phyloP scores from a whole-genome alignment of 441 rosid species.

The Omphalea diandra region DNA sequence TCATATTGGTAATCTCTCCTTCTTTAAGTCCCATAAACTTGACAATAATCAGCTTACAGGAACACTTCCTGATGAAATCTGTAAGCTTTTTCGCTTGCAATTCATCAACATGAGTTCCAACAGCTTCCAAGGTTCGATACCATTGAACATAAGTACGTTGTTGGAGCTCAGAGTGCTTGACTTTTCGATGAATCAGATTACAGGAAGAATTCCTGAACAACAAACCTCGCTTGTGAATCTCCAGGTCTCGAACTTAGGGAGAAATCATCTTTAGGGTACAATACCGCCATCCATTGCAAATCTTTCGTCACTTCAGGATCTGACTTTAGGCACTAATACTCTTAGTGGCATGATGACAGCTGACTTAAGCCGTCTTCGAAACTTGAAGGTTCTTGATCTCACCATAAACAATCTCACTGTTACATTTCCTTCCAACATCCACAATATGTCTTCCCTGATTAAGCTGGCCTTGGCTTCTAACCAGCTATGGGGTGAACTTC shows the following conservation, averaged over 20 bases:
- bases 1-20: constrained; percentile 43
- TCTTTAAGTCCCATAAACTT: constrained; percentile 47
- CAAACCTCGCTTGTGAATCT: constrained; percentile 35
- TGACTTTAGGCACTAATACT: constrained; percentile 40
- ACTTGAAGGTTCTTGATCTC: constrained; percentile 41
- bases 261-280: constrained; percentile 35
- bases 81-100: constrained; percentile 35
- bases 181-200: constrained; percentile 40
- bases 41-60: constrained; percentile 44
- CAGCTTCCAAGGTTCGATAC: constrained; percentile 35
- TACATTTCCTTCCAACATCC: constrained; percentile 38
- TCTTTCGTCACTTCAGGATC: constrained; percentile 35
- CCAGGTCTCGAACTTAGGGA: constrained; percentile 39
- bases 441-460: constrained; percentile 50
- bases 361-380: constrained; percentile 37
- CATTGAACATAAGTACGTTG: constrained; percentile 36
- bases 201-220: constrained; percentile 39
- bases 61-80: constrained; percentile 37
- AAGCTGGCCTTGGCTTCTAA: constrained; percentile 49
- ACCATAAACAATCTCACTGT: constrained; percentile 43
- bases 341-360: constrained; percentile 39
- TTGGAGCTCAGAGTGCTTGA: constrained; percentile 34
- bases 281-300: constrained; percentile 46
- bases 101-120: constrained; percentile 46
- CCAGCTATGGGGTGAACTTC: constrained; percentile 44